A percentile compares a stretch with the other conserved stretches of the same genome.
phyloP scores from a whole-genome alignment of 345 rosid species.

The Rubroshorea leprosula region DNA sequence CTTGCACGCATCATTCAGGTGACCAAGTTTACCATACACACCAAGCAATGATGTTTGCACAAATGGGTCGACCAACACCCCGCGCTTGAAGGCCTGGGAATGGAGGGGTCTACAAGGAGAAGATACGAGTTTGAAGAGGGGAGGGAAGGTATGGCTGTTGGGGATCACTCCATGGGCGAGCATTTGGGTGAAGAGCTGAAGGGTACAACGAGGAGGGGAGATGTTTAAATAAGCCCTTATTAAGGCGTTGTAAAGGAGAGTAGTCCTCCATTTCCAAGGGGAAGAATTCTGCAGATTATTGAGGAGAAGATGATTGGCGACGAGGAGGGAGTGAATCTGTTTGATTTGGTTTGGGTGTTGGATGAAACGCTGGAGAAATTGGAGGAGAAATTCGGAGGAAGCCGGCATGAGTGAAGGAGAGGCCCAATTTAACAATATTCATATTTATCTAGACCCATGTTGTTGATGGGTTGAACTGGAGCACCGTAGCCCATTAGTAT shows the following conservation, averaged over 20 bases:
- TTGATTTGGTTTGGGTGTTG: constrained; percentile 33
- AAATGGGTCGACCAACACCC: constrained; percentile 44
- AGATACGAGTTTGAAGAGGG: constrained; percentile 50
- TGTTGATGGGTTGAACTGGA: no score
- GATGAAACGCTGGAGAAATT: constrained; percentile 43
- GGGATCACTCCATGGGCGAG: constrained; percentile 40
- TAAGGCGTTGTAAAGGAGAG: constrained; percentile 51
- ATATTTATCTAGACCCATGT: no score
- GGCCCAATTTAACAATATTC: no score
- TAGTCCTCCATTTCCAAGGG: constrained; percentile 32
- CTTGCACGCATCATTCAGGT: constrained; percentile 27
- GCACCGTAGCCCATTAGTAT: no score
- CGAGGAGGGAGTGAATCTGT: constrained; percentile 49
- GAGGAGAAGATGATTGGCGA: constrained; percentile 29
- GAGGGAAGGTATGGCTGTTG: constrained; percentile 59
- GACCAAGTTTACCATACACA: constrained; percentile 33
- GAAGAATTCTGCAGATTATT: neutral
- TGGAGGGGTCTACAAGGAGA: constrained; percentile 48
- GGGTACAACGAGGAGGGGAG: constrained; percentile 27
- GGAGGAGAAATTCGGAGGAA: constrained; percentile 36
- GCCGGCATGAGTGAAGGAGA: no score
- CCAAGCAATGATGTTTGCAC: constrained; percentile 47
- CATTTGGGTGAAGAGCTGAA: constrained; percentile 54
- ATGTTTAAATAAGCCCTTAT: constrained; percentile 50
- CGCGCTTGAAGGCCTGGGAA: constrained; percentile 43